Percentiles rank a stretch among this genome's conserved stretches.
Evolutionary conservation across 2,329 filamentous ascomycete species (phyloP).

Genomic region (Claviceps arundinis): DNA sequence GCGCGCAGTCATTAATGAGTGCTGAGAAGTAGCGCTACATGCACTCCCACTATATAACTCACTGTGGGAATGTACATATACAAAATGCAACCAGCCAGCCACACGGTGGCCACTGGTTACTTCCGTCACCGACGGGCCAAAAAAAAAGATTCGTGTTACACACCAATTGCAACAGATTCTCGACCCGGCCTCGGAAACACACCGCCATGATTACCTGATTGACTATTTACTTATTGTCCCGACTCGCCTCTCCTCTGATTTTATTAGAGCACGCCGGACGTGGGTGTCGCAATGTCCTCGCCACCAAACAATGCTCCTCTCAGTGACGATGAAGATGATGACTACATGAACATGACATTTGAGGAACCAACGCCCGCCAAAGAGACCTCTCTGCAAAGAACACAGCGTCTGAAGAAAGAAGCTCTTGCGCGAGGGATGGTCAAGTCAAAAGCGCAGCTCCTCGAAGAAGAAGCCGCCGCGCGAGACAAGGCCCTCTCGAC

Average conservation of each 20-base stretch:
- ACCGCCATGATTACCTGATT: too few relatives aligned
- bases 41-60: not conserved
- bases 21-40: not conserved
- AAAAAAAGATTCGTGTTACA: not conserved
- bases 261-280: not conserved
- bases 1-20: too few relatives aligned
- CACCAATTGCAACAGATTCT: not conserved
- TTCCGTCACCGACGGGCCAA: too few relatives aligned
- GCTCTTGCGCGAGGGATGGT: constrained; percentile 53
- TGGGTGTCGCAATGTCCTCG: not conserved
- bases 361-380: constrained; percentile 45
- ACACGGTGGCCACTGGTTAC: constrained; percentile 5
- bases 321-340: constrained; percentile 44
- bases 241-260: not conserved
- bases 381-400: constrained; percentile 42
- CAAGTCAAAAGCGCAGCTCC: constrained; percentile 73
- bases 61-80: not conserved
- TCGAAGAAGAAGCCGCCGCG: constrained; percentile 55
- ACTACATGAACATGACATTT: constrained; percentile 97
- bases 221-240: not conserved
- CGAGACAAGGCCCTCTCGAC: constrained; percentile 65
- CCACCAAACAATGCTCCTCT: constrained; percentile 6
- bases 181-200: too few relatives aligned
- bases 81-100: not conserved
- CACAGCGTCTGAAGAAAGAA: constrained; percentile 41